Evolutionary conservation across 441 rosid genomes (phyloP).

Genomic region (Kokia cookei): DNA sequence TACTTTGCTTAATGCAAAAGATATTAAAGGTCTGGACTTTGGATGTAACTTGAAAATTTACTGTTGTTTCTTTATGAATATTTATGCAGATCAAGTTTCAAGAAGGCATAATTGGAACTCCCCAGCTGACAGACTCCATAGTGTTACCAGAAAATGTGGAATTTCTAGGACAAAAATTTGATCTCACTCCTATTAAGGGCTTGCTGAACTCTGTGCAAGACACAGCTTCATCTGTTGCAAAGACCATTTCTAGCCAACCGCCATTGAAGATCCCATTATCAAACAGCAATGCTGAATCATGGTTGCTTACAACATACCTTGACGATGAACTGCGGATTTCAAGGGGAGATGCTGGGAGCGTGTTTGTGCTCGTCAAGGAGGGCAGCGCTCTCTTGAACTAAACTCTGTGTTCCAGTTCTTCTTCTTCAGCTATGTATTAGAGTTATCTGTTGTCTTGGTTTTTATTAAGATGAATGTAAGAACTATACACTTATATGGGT

Average conservation of each 20-base stretch:
- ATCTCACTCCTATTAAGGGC: constrained; percentile 71
- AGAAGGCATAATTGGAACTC: constrained; percentile 91
- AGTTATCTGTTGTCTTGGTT: too few relatives aligned
- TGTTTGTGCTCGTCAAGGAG: constrained; percentile 24
- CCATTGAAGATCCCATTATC: constrained; percentile 75
- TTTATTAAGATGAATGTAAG: background rate
- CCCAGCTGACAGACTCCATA: constrained; percentile 81
- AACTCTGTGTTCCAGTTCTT: background rate
- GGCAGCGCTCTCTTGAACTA: background rate
- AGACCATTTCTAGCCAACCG: constrained; percentile 89
- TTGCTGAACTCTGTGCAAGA: constrained; percentile 71
- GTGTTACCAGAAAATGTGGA: constrained; percentile 74
- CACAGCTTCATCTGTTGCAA: constrained; percentile 79
- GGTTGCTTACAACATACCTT: constrained; percentile 93
- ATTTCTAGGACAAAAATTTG: constrained; percentile 74
- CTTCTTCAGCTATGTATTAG: background rate
- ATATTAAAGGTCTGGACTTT: background rate
- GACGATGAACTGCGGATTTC: constrained; percentile 89
- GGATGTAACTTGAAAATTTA: background rate
- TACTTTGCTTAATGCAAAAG: too few relatives aligned
- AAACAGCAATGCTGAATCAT: constrained; percentile 60
- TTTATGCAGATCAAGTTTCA: constrained; percentile 68
- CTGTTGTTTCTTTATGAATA: too few relatives aligned
- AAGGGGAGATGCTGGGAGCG: constrained; percentile 83
- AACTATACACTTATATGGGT: background rate